Percentiles rank a stretch among this genome's conserved stretches.
These are phyloP conservation scores for Saccharomyces hybrid DNA, from an alignment of 1,139 yeast species.

Conservation along the genomic window DNA sequence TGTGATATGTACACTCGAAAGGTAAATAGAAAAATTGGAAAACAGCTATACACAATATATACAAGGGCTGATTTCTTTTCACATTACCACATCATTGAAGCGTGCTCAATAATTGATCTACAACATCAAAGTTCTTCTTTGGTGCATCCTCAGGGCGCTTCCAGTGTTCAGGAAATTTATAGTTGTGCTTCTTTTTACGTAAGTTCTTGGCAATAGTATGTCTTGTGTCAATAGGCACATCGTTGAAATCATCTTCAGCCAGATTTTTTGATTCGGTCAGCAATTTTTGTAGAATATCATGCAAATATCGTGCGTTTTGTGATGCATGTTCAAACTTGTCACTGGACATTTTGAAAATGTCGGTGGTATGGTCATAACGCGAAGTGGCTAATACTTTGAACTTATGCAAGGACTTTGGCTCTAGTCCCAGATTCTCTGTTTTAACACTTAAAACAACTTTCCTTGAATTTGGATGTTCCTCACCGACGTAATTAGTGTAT, in stretches of 20 bases:
- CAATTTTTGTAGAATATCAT: slow-evolving; percentile 55
- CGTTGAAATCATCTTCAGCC: slow-evolving; percentile 52
- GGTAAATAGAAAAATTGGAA: background rate
- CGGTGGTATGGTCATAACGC: slow-evolving; percentile 59
- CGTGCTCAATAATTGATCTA: slow-evolving; percentile 8
- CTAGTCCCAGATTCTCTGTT: slow-evolving; percentile 48
- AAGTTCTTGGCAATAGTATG: slow-evolving; percentile 45
- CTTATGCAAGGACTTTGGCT: slow-evolving; percentile 55
- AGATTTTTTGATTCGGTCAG: slow-evolving; percentile 59
- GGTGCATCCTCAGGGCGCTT: slow-evolving; percentile 69
- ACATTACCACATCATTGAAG: background rate
- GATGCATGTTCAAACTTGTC: slow-evolving; percentile 67
- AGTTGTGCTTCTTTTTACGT: slow-evolving; percentile 38
- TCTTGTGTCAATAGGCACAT: slow-evolving; percentile 77
- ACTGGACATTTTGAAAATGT: slow-evolving; percentile 54
- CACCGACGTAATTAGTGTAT: slow-evolving; percentile 68
- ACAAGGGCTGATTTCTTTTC: background rate
- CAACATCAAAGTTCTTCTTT: slow-evolving; percentile 26
- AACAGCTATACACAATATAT: background rate
- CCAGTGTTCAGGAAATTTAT: slow-evolving; percentile 77
- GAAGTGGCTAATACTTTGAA: slow-evolving; percentile 72
- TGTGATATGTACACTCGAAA: background rate
- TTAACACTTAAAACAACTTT: slow-evolving; percentile 59
- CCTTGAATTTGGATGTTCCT: slow-evolving; percentile 61
- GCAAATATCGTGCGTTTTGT: slow-evolving; percentile 74